Evolutionary conservation across 805 yeast genomes (phyloP).

Genomic region (Geotrichum ghanense): DNA sequence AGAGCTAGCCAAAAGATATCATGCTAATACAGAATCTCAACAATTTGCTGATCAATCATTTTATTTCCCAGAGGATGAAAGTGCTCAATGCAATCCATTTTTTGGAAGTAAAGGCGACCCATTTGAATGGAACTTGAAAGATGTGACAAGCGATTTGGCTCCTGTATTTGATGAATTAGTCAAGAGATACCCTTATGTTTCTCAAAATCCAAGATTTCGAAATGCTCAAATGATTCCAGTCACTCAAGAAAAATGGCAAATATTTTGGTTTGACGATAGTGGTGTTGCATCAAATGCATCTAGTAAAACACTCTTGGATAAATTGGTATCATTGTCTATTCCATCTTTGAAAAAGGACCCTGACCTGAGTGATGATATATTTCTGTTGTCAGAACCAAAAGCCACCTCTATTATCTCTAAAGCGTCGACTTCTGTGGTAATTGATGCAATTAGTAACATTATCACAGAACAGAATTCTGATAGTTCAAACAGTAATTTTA

Average conservation of each 20-base stretch:
- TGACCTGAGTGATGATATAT: neutral
- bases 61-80: slow-evolving; percentile 7
- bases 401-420: neutral
- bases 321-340: neutral
- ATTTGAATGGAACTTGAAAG: slow-evolving; percentile 23
- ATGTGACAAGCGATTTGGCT: slow-evolving; percentile 22
- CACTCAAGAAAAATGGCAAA: slow-evolving; percentile 22
- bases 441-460: slow-evolving; percentile 11
- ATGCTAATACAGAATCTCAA: neutral
- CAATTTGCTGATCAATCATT: neutral
- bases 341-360: neutral
- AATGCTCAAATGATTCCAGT: slow-evolving; percentile 15
- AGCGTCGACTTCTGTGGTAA: slow-evolving; percentile 8
- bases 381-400: neutral
- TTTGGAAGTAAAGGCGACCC: slow-evolving; percentile 9
- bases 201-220: slow-evolving; percentile 8
- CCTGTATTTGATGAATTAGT: slow-evolving; percentile 23
- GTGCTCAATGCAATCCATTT: slow-evolving; percentile 4
- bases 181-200: slow-evolving; percentile 13
- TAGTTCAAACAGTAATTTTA: too few species aligned
- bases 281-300: slow-evolving; percentile 20
- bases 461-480: slow-evolving; percentile 3
- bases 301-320: slow-evolving; percentile 9
- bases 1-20: neutral
- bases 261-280: slow-evolving; percentile 22